Evolutionary conservation across 2,329 filamentous ascomycete genomes (phyloP).

Genomic region (Alternaria viburni): DNA sequence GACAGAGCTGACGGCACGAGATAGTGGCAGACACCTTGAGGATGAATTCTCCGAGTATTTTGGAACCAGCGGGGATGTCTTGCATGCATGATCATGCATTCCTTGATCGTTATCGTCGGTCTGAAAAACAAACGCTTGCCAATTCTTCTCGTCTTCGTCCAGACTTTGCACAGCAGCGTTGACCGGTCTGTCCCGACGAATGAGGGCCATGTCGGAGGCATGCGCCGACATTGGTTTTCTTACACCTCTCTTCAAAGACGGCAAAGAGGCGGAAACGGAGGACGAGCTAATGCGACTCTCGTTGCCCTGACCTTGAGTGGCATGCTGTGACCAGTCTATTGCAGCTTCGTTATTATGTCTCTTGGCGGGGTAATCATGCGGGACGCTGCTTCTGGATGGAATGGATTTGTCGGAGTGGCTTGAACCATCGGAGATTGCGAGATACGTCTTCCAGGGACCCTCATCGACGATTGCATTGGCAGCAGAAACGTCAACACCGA

Average conservation of each 20-base stretch:
- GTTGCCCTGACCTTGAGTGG: conserved; percentile 29
- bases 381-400: conserved; percentile 17
- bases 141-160: conserved; percentile 35
- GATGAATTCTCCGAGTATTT: conserved; percentile 13
- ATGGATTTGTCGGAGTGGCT: conserved; percentile 20
- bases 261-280: conserved; percentile 33
- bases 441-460: conserved; percentile 33
- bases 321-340: conserved; percentile 34
- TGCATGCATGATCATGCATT: neutral
- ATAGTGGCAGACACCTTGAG: conserved; percentile 22
- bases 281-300: conserved; percentile 22
- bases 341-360: conserved; percentile 16
- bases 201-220: neutral
- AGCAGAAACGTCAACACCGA: conserved; percentile 5
- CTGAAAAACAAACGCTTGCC: conserved; percentile 44
- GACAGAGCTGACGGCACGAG: conserved; percentile 25
- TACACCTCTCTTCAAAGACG: conserved; percentile 22
- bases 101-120: conserved; percentile 16
- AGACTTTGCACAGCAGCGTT: neutral
- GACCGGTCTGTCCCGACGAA: neutral
- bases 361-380: conserved; percentile 21
- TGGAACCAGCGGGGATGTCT: conserved; percentile 1
- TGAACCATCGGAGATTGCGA: conserved; percentile 30
- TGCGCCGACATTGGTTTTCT: neutral
- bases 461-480: conserved; percentile 32